Base-by-base conservation (phyloP, 148 eudicot genomes). In the Silene uniflora region DNA sequence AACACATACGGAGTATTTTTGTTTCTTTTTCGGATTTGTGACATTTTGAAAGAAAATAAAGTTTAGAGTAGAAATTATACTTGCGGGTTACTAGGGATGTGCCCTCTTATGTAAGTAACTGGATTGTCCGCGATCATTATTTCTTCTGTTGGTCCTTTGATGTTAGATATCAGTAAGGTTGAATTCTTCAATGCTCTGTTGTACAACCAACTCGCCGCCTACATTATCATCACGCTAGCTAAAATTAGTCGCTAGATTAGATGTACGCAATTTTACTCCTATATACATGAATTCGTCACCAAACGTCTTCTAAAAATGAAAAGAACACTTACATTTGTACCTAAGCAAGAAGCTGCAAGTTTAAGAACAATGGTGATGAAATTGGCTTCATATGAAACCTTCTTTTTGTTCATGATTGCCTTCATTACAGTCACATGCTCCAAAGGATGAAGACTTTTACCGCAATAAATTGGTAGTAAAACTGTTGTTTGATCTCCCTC, bases 401-500 rank as follows among this genome's bases (percentile, higher is more conserved):
- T 82, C 76, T 79, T 82, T 29, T 61, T 77, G 46, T 79, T 76
- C 82, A 82, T 72, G 8, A 75, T 66, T 4, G 76, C 69, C 72
- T 75, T 82, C 74, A 79, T 75, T 44, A 24, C 55, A 25, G 27
- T 82, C 59, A 82, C 80, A 69, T 82, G 85, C 7, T 76, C 71
- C 23, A 82, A 62, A 67, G 85, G 80, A 21, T 71, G 73, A 14
- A 65, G n/a, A 17, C 58, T 62, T 39, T 82, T 68, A 49, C 35
- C 5, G 27, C 81, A 78, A 2, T 65, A 11, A 59, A 82, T n/a
- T n/a, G 85, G 82, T 14, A 70, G 76, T 12, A 67, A 16, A 1
- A 82, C 67, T 0, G 56, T 72, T n/a, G 78, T 65, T 67, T 79
- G 68, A 77, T 82, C 73, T 67, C 76, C 84, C 81, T 75, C 68